Base-by-base conservation (phyloP, 805 yeast genomes). In the Candida sakaeoensis region DNA sequence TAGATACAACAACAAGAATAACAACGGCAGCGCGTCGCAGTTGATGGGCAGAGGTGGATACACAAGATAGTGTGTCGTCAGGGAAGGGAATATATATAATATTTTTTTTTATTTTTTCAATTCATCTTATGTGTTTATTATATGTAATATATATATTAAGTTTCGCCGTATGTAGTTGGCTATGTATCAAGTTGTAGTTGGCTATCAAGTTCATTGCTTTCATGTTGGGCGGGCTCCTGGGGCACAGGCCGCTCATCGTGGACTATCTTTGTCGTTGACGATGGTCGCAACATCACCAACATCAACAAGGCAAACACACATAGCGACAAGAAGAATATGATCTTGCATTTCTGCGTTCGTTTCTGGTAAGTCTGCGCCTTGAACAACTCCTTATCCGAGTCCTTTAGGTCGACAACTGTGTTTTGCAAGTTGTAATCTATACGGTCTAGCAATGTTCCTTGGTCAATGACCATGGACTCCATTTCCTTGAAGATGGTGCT, bases 401-500 rank as follows among this genome's bases (percentile, higher is more conserved):
- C 74, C 52, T 81, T 79, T 43, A 91, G 75, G 48, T 88, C 84
- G 25, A 77, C 77, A 2, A 78, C 82, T n/a, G 95, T 83, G 44
- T 80, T 80, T 45, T 83, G 84, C 43, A 93, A 65, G 56, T 93
- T 93, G 59, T 91, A 93, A 61, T 91, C 99, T 41, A 93, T 91
- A 49, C 97, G 70, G 61, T 93, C 99, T 44, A 93, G 70, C 32
- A 93, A 74, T 0, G 96, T 87, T 1, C 99, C 99, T 62, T 93
- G 99, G 54, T 93, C 98, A 41, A 93, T 84, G 31, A 93, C 86
- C 73, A 93, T 71, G 27, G 80, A 78, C 54, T 95, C 97, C 76
- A 93, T 77, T 54, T 93, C 98, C 57, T 85, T 84, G 68, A 93
- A 93, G 33, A 93, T 91, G 1, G 91, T 87, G 22, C 95, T 85